Evolutionary conservation across 2,329 filamentous ascomycete species (phyloP).

Genomic region (Trichoderma endophyticum): DNA sequence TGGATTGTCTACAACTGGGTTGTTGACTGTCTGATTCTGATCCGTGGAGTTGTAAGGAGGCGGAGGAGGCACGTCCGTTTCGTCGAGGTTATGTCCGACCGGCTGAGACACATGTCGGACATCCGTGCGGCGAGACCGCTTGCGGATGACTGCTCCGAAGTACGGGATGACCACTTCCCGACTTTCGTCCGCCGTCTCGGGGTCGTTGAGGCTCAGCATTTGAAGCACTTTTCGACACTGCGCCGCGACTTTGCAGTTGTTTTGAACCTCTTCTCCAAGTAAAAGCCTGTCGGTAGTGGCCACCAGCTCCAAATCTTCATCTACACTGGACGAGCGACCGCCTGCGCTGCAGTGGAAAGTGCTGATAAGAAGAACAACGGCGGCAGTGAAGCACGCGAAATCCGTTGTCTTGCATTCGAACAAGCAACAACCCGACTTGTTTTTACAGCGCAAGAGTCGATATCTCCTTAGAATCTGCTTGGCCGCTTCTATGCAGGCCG

Average conservation of each 20-base stretch:
- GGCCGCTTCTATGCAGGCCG: slow-evolving; percentile 16
- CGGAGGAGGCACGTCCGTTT: not conserved
- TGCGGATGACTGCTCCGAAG: slow-evolving; percentile 20
- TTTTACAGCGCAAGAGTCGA: slow-evolving; percentile 34
- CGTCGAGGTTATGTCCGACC: not conserved
- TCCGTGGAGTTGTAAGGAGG: not conserved
- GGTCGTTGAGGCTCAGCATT: not conserved
- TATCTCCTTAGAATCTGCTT: slow-evolving; percentile 23
- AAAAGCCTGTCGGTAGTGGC: slow-evolving; percentile 12
- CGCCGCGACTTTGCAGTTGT: slow-evolving; percentile 18
- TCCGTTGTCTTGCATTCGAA: slow-evolving; percentile 47
- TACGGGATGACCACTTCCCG: slow-evolving; percentile 18
- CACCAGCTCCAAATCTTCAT: slow-evolving; percentile 15
- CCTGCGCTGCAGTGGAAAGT: not conserved
- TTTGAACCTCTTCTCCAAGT: not conserved
- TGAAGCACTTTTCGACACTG: slow-evolving; percentile 22
- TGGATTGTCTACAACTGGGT: slow-evolving; percentile 6
- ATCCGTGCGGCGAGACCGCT: slow-evolving; percentile 4
- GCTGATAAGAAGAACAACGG: slow-evolving; percentile 42
- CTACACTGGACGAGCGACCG: not conserved
- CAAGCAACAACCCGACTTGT: slow-evolving; percentile 28
- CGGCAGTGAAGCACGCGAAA: slow-evolving; percentile 45
- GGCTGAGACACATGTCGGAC: not conserved
- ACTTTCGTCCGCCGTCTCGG: not conserved
- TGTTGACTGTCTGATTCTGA: not conserved